phyloP scores from a whole-genome alignment of 148 eudicot genomes.

The Linanthus parryae region DNA sequence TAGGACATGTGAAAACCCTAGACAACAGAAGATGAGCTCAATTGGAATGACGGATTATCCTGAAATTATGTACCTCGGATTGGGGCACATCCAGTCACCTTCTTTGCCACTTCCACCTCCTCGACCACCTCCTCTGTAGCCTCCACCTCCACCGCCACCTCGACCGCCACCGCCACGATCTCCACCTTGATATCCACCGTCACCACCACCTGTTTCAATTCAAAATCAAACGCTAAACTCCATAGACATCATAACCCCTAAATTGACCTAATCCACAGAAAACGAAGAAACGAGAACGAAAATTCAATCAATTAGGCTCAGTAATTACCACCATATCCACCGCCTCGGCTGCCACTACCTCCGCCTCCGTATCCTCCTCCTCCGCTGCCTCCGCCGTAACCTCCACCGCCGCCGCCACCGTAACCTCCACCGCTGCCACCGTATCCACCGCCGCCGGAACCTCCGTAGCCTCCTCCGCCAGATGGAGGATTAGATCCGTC shows the following conservation, averaged over 20 bases:
- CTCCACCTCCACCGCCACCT: conserved; percentile 48
- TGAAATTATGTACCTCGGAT: conserved; percentile 47
- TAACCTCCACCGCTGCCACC: conserved; percentile 19
- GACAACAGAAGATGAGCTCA: neutral
- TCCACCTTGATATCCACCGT: conserved; percentile 18
- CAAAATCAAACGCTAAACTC: neutral
- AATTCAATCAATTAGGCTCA: conserved; percentile 27
- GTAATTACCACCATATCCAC: conserved; percentile 43
- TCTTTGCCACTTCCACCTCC: conserved; percentile 81
- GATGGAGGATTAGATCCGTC: conserved; percentile 52
- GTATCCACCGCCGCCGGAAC: conserved; percentile 16
- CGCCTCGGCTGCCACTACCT: conserved; percentile 23
- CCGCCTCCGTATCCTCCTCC: conserved; percentile 19
- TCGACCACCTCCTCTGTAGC: conserved; percentile 38
- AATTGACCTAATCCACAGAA: neutral
- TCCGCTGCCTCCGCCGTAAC: conserved; percentile 22
- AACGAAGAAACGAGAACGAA: neutral
- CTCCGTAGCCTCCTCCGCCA: conserved; percentile 33
- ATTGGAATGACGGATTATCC: neutral
- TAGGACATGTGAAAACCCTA: neutral
- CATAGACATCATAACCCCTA: neutral
- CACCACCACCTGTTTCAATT: neutral
- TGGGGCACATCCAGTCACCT: conserved; percentile 96
- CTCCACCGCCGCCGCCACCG: conserved; percentile 23
- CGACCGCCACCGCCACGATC: conserved; percentile 57